A percentile compares a stretch with the other conserved stretches of the same genome.
phyloP scores from a whole-genome alignment of 768 basidiomycete genomes.

The Suillus subluteus region DNA sequence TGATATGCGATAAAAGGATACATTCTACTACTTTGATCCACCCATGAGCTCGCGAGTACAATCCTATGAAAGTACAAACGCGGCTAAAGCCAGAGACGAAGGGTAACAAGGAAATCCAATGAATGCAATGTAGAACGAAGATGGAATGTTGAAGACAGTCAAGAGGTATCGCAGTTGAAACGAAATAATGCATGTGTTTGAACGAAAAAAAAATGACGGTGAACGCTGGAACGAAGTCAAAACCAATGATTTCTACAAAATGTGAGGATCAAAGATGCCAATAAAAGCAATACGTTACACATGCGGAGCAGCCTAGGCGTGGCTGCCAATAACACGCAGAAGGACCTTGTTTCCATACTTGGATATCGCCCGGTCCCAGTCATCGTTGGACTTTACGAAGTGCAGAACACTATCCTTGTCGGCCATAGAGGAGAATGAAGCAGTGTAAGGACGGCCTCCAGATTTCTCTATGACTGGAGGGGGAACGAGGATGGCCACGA shows the following conservation, averaged over 20 bases:
- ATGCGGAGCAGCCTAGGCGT: slow-evolving; percentile 18
- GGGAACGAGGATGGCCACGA: slow-evolving; percentile 55
- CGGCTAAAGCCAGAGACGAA: slow-evolving; percentile 6
- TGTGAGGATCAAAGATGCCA: slow-evolving; percentile 9
- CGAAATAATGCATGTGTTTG: background rate
- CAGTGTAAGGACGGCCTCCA: slow-evolving; percentile 32
- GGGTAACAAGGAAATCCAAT: background rate
- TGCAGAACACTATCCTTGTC: slow-evolving; percentile 36
- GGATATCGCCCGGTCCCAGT: slow-evolving; percentile 59
- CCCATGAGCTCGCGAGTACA: slow-evolving; percentile 5
- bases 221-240: slow-evolving; percentile 1
- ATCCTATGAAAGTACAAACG: slow-evolving; percentile 8
- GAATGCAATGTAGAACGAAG: slow-evolving; percentile 10
- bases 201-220: background rate
- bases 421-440: slow-evolving; percentile 38
- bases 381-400: slow-evolving; percentile 55
- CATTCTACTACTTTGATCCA: slow-evolving; percentile 13
- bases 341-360: slow-evolving; percentile 54
- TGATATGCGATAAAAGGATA: slow-evolving; percentile 8
- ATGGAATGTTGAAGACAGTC: background rate
- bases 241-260: slow-evolving; percentile 14
- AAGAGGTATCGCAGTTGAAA: background rate
- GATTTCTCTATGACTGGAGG: slow-evolving; percentile 20
- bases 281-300: slow-evolving; percentile 15
- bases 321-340: slow-evolving; percentile 50